Conservation (phyloP, 345 rosid genomes). For the Aquilaria malaccensis region DNA sequence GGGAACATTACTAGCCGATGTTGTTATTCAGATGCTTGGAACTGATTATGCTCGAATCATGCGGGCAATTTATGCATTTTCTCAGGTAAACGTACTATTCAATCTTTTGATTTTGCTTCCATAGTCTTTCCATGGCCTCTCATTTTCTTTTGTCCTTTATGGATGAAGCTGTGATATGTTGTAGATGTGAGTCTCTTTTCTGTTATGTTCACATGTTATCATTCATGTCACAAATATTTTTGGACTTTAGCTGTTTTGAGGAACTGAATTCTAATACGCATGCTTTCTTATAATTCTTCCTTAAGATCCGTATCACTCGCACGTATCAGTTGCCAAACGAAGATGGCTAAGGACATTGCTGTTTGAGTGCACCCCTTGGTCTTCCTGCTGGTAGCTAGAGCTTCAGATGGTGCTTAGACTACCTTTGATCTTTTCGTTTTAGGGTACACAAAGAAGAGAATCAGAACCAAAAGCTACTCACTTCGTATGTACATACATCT, state of each 20-base stretch:
- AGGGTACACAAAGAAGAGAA: too few species aligned
- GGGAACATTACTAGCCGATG: constrained; percentile 93
- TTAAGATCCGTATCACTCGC: constrained; percentile 74
- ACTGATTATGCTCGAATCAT: constrained; percentile 93
- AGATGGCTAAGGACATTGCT: constrained; percentile 18
- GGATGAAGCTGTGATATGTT: too few species aligned
- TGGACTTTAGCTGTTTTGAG: too few species aligned
- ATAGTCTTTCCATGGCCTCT: too few species aligned
- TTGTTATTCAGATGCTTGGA: constrained; percentile 96
- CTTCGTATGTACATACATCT: too few species aligned
- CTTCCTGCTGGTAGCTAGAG: background rate
- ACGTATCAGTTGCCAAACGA: constrained; percentile 45
- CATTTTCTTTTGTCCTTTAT: too few species aligned
- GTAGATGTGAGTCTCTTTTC: too few species aligned
- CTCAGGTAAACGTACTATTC: constrained; percentile 47
- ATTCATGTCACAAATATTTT: too few species aligned
- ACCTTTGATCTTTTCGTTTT: background rate
- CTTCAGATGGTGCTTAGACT: background rate
- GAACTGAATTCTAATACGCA: too few species aligned
- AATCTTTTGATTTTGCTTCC: too few species aligned
- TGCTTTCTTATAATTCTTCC: constrained; percentile 2
- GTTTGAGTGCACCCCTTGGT: background rate
- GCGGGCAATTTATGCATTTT: constrained; percentile 87
- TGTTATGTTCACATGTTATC: too few species aligned
- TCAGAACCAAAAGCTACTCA: too few species aligned